Evolutionary conservation across 176 grass and related monocot genomes (phyloP).

Genomic region (Oryza glaberrima): DNA sequence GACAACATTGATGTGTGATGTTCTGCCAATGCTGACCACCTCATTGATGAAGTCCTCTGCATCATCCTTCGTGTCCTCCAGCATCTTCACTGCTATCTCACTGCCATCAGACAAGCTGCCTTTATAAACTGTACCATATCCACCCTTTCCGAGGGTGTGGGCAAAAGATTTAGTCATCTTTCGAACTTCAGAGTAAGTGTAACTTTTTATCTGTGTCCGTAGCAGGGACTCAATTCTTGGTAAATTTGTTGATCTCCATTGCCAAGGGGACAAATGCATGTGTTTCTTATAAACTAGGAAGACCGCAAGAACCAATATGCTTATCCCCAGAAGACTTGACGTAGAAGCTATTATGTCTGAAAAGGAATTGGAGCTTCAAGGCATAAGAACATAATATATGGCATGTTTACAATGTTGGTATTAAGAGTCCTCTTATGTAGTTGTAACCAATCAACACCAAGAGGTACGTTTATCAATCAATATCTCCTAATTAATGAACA

Average conservation of each 20-base stretch:
- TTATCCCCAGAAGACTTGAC: background rate
- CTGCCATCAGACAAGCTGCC: slow-evolving; percentile 27
- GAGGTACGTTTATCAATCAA: too few relatives aligned
- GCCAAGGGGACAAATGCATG: background rate
- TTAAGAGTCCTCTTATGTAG: background rate
- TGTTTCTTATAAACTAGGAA: slow-evolving; percentile 13
- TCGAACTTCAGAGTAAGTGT: slow-evolving; percentile 36
- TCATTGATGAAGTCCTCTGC: slow-evolving; percentile 43
- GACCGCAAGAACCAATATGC: slow-evolving; percentile 3
- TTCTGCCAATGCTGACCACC: slow-evolving; percentile 44
- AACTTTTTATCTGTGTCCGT: slow-evolving; percentile 38
- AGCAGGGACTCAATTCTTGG: slow-evolving; percentile 41
- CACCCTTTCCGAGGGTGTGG: slow-evolving; percentile 40
- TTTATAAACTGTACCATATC: slow-evolving; percentile 34
- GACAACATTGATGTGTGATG: slow-evolving; percentile 48
- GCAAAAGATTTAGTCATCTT: slow-evolving; percentile 46
- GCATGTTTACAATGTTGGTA: background rate
- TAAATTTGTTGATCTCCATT: slow-evolving; percentile 17
- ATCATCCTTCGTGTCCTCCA: background rate
- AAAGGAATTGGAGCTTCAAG: background rate
- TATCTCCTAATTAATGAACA: too few relatives aligned
- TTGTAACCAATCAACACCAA: too few relatives aligned
- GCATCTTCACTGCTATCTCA: slow-evolving; percentile 40
- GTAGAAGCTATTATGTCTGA: background rate
- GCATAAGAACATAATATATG: background rate